These are phyloP conservation scores for Penicillium atrosanguineum DNA, from an alignment of 495 filamentous ascomycete species.

Conservation along the genomic window DNA sequence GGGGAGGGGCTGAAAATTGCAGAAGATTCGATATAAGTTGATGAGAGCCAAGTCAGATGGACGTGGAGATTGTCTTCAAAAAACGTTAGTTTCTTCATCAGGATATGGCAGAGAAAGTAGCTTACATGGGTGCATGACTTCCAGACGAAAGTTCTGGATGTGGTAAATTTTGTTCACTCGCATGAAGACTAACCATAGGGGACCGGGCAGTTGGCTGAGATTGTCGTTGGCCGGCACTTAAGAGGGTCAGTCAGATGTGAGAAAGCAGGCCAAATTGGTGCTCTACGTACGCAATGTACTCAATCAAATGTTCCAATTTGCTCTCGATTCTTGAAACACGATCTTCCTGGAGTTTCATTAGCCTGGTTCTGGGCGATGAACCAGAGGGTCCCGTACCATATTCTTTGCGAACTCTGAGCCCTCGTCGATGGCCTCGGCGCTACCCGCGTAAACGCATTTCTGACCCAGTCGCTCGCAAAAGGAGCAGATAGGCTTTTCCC, in stretches of 20 bases:
- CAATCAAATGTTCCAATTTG: slow-evolving; percentile 34
- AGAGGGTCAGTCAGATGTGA: neutral
- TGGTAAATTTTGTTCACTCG: neutral
- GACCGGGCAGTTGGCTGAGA: neutral
- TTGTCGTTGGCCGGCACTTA: neutral
- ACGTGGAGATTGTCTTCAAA: neutral
- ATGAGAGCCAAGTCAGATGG: slow-evolving; percentile 4
- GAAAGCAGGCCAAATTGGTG: neutral
- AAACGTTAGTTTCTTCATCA: neutral
- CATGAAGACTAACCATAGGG: neutral
- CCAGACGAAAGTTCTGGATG: neutral
- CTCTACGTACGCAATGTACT: slow-evolving; percentile 21
- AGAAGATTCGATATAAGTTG: slow-evolving; percentile 31
- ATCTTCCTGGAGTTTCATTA: slow-evolving; percentile 28
- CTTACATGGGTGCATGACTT: neutral
- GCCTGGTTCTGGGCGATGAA: neutral
- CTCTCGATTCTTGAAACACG: slow-evolving; percentile 37
- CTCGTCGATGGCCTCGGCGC: slow-evolving; percentile 15
- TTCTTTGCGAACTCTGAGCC: slow-evolving; percentile 16
- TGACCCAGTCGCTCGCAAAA: slow-evolving; percentile 41
- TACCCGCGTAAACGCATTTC: slow-evolving; percentile 33
- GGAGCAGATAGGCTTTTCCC: slow-evolving; percentile 42
- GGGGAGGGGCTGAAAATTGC: slow-evolving; percentile 40
- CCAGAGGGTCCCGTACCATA: slow-evolving; percentile 7
- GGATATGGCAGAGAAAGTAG: neutral